A percentile compares a stretch with the other conserved stretches of the same genome.
Evolutionary conservation across 768 basidiomycete species (phyloP).

Genomic region (Termitomyces sp.): DNA sequence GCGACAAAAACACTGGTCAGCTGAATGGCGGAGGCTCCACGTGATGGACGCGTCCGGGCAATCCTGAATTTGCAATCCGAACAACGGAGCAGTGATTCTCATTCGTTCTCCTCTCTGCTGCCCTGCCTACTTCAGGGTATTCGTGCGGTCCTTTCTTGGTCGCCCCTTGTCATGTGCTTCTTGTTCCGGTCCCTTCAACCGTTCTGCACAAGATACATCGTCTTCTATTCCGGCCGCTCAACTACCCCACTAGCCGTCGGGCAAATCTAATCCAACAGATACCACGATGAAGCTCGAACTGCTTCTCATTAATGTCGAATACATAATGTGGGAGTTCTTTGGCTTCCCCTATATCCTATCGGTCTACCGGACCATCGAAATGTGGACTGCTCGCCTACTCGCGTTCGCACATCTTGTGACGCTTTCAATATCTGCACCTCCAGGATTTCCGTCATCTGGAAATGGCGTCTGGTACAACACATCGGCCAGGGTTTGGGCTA

Average conservation of each 20-base stretch:
- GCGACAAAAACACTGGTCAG: neutral
- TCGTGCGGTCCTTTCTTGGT: conserved; percentile 10
- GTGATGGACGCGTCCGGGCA: conserved; percentile 11
- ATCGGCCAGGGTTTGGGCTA: conserved; percentile 49
- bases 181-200: conserved; percentile 10
- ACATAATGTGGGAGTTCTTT: conserved; percentile 13
- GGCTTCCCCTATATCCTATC: conserved; percentile 8
- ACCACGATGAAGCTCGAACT: conserved; percentile 16
- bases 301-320: conserved; percentile 3
- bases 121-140: conserved; percentile 2
- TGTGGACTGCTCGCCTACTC: conserved; percentile 20
- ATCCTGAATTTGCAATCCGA: too few species aligned
- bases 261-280: neutral
- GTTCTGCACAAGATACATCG: conserved; percentile 12
- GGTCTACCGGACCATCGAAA: conserved; percentile 12
- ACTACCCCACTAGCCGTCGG: neutral
- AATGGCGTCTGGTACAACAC: conserved; percentile 69
- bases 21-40: conserved; percentile 3
- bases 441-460: conserved; percentile 63
- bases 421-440: conserved; percentile 21
- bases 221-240: conserved; percentile 2
- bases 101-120: conserved; percentile 3
- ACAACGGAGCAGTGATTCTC: conserved; percentile 4
- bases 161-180: conserved; percentile 17
- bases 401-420: conserved; percentile 17